Percentiles rank a stretch among this genome's conserved stretches.
phyloP scores from a whole-genome alignment of 2,329 filamentous ascomycete genomes.

The Cladosporium colombiae region DNA sequence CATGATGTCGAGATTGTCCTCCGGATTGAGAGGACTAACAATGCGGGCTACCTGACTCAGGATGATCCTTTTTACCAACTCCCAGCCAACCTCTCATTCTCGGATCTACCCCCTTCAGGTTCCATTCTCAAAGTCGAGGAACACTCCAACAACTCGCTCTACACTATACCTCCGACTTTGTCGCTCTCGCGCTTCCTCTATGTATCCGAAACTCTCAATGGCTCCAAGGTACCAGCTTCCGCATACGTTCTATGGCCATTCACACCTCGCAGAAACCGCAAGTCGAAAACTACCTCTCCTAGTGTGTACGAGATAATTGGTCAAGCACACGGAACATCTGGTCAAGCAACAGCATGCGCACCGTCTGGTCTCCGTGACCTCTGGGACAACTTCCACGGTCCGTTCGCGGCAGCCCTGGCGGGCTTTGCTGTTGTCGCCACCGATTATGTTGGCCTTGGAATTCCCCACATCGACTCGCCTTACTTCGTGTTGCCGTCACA shows the following conservation, averaged over 20 bases:
- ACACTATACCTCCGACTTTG: constrained; percentile 45
- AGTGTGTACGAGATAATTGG: constrained; percentile 27
- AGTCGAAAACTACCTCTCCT: constrained; percentile 6
- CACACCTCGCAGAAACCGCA: constrained; percentile 23
- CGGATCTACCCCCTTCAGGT: constrained; percentile 35
- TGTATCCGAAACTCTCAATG: constrained; percentile 49
- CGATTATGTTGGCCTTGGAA: constrained; percentile 33
- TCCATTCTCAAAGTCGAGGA: constrained; percentile 45
- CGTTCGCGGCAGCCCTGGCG: constrained; percentile 34
- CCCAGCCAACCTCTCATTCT: constrained; percentile 27
- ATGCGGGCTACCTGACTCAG: constrained; percentile 27
- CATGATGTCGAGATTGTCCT: constrained; percentile 31
- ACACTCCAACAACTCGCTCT: constrained; percentile 41
- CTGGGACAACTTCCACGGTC: constrained; percentile 32
- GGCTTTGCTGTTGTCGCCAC: constrained; percentile 35
- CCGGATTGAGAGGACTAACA: constrained; percentile 34
- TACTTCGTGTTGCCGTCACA: constrained; percentile 41
- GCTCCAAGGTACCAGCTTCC: constrained; percentile 49
- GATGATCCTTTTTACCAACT: constrained; percentile 46
- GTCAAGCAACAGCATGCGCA: constrained; percentile 28
- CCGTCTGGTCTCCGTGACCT: constrained; percentile 34
- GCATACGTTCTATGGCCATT: constrained; percentile 54
- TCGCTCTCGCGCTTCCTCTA: constrained; percentile 54
- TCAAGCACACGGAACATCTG: constrained; percentile 30
- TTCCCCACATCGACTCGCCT: constrained; percentile 32